Percentiles rank a stretch among this genome's conserved stretches.
Conservation (phyloP, 2,329 filamentous ascomycete species). For the Magnaporthales sp. region DNA sequence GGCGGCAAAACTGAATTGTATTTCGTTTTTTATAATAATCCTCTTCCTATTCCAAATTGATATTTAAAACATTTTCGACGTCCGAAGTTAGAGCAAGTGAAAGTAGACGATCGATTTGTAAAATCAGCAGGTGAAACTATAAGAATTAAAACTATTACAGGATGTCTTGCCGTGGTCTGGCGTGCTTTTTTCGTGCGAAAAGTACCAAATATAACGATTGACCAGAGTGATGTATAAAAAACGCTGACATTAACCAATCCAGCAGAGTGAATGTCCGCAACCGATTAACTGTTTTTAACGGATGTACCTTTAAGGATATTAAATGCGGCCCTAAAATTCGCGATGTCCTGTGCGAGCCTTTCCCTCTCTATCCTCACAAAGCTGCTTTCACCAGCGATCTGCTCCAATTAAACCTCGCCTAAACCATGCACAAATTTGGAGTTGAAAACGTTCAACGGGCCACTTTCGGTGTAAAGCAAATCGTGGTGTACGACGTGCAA, state of each 20-base stretch:
- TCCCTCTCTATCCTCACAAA: not conserved
- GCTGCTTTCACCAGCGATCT: constrained; percentile 2
- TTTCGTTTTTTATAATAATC: not conserved
- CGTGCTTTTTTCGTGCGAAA: not conserved
- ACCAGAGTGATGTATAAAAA: not conserved
- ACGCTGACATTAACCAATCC: not conserved
- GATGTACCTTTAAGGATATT: not conserved
- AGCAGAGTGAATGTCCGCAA: not conserved
- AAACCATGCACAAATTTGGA: not conserved
- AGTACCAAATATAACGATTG: not conserved
- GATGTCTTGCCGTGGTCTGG: not conserved
- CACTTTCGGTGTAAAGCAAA: constrained; percentile 9
- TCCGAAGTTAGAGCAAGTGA: not conserved
- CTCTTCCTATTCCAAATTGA: not conserved
- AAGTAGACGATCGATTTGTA: not conserved
- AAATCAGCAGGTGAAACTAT: not conserved
- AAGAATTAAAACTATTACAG: not conserved
- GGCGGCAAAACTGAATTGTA: not conserved
- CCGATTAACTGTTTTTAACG: not conserved
- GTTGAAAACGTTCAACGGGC: constrained; percentile 6
- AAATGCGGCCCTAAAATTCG: not conserved
- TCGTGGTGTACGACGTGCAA: constrained; percentile 8
- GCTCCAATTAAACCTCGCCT: constrained; percentile 1
- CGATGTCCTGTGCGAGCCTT: not conserved
- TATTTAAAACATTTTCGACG: not conserved